phyloP scores from a whole-genome alignment of 2,329 filamentous ascomycete genomes.

The Claviceps sp. region DNA sequence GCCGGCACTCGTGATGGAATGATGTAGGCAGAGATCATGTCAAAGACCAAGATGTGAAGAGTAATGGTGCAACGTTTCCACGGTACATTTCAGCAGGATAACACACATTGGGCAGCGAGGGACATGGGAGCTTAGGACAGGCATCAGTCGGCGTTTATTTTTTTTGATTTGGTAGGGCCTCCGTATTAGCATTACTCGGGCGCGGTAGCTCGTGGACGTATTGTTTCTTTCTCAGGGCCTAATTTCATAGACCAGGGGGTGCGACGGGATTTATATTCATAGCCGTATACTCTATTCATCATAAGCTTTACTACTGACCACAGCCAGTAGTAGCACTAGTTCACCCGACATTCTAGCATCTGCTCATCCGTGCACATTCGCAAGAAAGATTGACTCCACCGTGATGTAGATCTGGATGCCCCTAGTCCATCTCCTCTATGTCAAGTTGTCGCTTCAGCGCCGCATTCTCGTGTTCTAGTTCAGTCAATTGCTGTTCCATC shows the following conservation, averaged over 20 bases:
- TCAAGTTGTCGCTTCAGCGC: constrained; percentile 11
- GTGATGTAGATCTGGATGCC: constrained; percentile 5
- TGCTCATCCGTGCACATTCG: no score
- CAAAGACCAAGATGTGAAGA: constrained; percentile 4
- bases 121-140: constrained; percentile 22
- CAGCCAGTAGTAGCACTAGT: background rate
- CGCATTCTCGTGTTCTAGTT: constrained; percentile 35
- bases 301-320: background rate
- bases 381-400: background rate
- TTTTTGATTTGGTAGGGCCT: constrained; percentile 13
- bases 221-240: background rate
- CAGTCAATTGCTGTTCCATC: constrained; percentile 36
- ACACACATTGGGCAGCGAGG: constrained; percentile 18
- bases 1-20: constrained; percentile 27
- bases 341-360: background rate
- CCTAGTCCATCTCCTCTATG: constrained; percentile 5
- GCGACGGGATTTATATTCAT: background rate
- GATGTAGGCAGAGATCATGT: constrained; percentile 6
- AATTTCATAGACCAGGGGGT: background rate
- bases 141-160: constrained; percentile 23
- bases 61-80: constrained; percentile 4
- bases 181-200: constrained; percentile 12
- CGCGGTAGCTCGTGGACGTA: constrained; percentile 1
- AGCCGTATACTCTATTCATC: background rate
- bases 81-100: constrained; percentile 11